Evolutionary conservation across 192 early-diverging fungal species (phyloP).

Genomic region (Dissophora ornata): DNA sequence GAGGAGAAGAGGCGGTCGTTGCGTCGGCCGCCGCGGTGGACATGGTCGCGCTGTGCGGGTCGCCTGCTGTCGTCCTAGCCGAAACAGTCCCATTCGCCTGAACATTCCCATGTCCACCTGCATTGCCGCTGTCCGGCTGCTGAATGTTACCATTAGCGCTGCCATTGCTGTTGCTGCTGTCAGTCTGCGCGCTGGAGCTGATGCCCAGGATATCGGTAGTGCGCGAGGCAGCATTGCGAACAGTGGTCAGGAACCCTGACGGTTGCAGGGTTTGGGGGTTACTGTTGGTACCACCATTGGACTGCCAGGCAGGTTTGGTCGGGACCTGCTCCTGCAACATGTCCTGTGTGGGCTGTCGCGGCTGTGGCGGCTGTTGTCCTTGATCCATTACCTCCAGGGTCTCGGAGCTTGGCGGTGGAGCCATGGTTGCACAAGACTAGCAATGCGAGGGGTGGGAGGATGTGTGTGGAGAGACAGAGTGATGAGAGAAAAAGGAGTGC

Average conservation of each 20-base stretch:
- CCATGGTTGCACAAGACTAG: neutral
- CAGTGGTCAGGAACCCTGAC: neutral
- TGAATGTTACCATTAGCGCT: neutral
- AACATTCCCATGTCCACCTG: neutral
- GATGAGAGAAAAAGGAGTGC: neutral
- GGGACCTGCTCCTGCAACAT: no score
- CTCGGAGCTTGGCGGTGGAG: slow-evolving; percentile 4
- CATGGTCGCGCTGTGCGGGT: neutral
- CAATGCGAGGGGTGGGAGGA: no score
- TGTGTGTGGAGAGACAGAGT: neutral
- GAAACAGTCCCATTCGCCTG: neutral
- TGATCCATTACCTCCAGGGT: neutral
- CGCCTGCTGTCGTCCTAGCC: neutral
- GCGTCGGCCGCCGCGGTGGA: neutral
- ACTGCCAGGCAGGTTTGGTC: no score
- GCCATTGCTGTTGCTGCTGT: neutral
- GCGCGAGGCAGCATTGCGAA: slow-evolving; percentile 12
- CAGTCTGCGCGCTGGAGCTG: neutral
- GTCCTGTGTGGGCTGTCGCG: neutral
- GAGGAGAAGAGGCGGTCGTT: neutral
- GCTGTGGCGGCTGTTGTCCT: neutral
- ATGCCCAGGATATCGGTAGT: slow-evolving; percentile 27
- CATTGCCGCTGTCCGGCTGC: no score
- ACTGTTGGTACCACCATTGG: neutral
- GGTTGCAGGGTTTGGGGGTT: neutral